These are phyloP conservation scores for Trametes meyenii DNA, from an alignment of 768 basidiomycete genomes.

Conservation along the genomic window DNA sequence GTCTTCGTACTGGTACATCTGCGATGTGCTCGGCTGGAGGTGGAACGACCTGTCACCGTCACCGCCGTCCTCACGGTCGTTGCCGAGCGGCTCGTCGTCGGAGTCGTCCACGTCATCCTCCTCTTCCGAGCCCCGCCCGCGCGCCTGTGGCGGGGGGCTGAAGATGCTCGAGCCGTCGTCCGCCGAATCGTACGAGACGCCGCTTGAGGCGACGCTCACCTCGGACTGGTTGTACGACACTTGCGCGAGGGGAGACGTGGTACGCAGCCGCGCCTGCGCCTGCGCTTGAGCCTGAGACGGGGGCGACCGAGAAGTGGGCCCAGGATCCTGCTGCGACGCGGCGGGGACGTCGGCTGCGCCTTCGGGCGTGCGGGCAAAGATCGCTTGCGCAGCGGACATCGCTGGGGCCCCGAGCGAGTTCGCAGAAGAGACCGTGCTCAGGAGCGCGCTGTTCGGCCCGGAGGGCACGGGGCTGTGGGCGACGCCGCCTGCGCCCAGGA, in stretches of 20 bases:
- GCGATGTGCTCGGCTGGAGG: slow-evolving; percentile 37
- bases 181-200: slow-evolving; percentile 24
- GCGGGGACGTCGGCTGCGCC: slow-evolving; percentile 28
- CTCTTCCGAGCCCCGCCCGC: slow-evolving; percentile 6
- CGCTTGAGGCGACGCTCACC: slow-evolving; percentile 22
- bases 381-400: slow-evolving; percentile 29
- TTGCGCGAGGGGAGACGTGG: slow-evolving; percentile 44
- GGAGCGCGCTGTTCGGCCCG: slow-evolving; percentile 27
- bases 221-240: slow-evolving; percentile 25
- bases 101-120: slow-evolving; percentile 28
- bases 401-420: slow-evolving; percentile 26
- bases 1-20: slow-evolving; percentile 39
- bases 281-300: background rate
- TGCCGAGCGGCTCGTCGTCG: background rate
- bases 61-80: slow-evolving; percentile 24
- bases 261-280: slow-evolving; percentile 30
- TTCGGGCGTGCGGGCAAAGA: slow-evolving; percentile 40
- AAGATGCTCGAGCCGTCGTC: slow-evolving; percentile 31
- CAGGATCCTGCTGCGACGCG: slow-evolving; percentile 17
- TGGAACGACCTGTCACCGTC: slow-evolving; percentile 23
- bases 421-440: slow-evolving; percentile 33
- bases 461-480: slow-evolving; percentile 33
- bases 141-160: background rate
- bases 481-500: slow-evolving; percentile 54
- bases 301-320: background rate